These are phyloP conservation scores for Nymphaea thermarum DNA, from an alignment of 164 flowering plant species.

Conservation along the genomic window DNA sequence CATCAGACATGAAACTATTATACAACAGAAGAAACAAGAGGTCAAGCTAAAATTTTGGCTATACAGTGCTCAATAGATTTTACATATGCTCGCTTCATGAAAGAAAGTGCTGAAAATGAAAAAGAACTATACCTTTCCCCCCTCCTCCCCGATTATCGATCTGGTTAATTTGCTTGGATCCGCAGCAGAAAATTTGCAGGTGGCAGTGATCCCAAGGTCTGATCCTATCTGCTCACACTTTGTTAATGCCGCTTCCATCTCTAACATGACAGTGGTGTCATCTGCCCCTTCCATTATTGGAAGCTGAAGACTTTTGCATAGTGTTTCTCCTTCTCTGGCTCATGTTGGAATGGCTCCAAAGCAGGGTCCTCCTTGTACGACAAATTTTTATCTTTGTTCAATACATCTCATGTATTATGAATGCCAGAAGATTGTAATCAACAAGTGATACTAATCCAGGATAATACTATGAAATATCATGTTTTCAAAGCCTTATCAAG, in stretches of 20 bases:
- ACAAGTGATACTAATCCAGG: no score
- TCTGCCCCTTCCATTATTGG: slow-evolving; percentile 28
- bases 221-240: slow-evolving; percentile 52
- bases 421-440: no score
- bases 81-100: no score
- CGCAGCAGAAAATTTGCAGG: slow-evolving; percentile 40
- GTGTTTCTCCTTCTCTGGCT: slow-evolving; percentile 58
- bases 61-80: no score
- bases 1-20: no score
- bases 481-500: no score
- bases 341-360: slow-evolving; percentile 56
- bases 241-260: slow-evolving; percentile 63
- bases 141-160: slow-evolving; percentile 71
- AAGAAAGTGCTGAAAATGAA: not conserved
- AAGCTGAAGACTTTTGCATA: slow-evolving; percentile 45
- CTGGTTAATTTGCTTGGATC: slow-evolving; percentile 70
- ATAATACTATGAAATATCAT: no score
- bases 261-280: slow-evolving; percentile 37
- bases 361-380: slow-evolving; percentile 45
- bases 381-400: not conserved
- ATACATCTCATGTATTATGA: not conserved
- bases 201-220: slow-evolving; percentile 56
- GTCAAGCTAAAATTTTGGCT: no score
- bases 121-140: slow-evolving; percentile 8
- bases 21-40: no score